Conservation (phyloP, 2,329 filamentous ascomycete species). For the Verticillium albo-atrum region DNA sequence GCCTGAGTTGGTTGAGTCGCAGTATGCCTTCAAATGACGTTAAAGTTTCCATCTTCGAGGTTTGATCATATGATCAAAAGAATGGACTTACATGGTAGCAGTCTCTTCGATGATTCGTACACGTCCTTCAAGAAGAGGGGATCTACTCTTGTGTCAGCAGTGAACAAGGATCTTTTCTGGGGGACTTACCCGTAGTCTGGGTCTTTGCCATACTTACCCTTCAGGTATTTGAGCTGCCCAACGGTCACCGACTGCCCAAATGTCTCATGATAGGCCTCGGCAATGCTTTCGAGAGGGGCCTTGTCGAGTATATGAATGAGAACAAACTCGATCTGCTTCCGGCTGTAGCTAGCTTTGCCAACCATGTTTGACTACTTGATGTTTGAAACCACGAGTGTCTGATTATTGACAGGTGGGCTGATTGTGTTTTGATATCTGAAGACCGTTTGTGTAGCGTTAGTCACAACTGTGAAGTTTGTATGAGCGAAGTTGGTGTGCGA, state of each 20-base stretch:
- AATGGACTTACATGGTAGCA: not conserved
- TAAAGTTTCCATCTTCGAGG: not conserved
- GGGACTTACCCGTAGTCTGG: conserved; percentile 31
- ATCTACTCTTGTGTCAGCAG: not conserved
- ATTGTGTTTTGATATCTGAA: not conserved
- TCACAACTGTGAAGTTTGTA: too few species aligned
- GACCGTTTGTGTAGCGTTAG: not conserved
- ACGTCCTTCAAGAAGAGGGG: not conserved
- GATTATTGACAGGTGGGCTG: not conserved
- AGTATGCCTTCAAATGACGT: not conserved
- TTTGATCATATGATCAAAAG: not conserved
- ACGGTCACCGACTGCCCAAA: conserved; percentile 23
- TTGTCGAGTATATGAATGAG: conserved; percentile 21
- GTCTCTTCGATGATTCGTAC: not conserved
- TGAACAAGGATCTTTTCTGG: not conserved
- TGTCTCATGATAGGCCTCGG: conserved; percentile 17
- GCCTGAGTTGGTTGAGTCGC: too few species aligned
- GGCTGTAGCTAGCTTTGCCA: conserved; percentile 27
- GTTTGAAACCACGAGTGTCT: not conserved
- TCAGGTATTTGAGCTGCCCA: conserved; percentile 31
- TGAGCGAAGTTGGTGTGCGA: too few species aligned
- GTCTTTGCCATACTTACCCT: conserved; percentile 35
- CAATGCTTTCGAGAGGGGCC: conserved; percentile 19
- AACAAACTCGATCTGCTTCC: conserved; percentile 29
- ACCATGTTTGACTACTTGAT: conserved; percentile 20